Evolutionary conservation across 164 flowering plant species (phyloP).

Genomic region (Houttuynia cordata): DNA sequence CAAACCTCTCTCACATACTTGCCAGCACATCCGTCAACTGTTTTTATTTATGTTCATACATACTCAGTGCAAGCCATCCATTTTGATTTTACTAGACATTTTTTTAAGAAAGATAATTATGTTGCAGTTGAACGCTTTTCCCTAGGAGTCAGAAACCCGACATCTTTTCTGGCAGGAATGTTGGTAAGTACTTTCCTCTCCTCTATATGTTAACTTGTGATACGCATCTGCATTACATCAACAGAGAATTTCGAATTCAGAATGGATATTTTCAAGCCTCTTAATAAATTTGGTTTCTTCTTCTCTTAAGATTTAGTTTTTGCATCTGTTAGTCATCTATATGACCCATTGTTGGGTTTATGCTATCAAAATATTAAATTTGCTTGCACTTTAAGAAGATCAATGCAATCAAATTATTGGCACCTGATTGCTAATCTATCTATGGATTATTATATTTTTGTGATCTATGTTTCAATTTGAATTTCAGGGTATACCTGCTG

Average conservation of each 20-base stretch:
- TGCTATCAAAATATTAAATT: no score
- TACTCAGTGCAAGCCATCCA: background rate
- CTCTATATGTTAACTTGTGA: background rate
- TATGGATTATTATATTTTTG: background rate
- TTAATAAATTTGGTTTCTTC: no score
- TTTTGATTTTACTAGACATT: background rate
- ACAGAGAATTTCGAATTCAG: background rate
- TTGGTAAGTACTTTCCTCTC: conserved; percentile 34
- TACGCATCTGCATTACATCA: background rate
- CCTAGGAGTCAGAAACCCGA: conserved; percentile 76
- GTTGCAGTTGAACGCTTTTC: conserved; percentile 79
- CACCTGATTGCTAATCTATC: background rate
- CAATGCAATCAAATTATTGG: no score
- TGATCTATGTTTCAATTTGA: background rate
- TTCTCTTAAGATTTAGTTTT: no score
- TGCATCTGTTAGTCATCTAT: no score
- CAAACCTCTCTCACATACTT: no score
- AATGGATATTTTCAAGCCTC: no score
- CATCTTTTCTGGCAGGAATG: conserved; percentile 78
- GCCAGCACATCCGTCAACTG: background rate
- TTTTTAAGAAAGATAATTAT: background rate
- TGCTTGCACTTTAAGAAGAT: no score
- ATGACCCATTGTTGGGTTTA: no score
- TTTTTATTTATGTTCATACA: background rate
- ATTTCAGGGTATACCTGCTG: conserved; percentile 72